Evolutionary conservation across 2,329 filamentous ascomycete genomes (phyloP), one percentile per base, ranked within the genome.

Genomic region (Venturia asperata): DNA sequence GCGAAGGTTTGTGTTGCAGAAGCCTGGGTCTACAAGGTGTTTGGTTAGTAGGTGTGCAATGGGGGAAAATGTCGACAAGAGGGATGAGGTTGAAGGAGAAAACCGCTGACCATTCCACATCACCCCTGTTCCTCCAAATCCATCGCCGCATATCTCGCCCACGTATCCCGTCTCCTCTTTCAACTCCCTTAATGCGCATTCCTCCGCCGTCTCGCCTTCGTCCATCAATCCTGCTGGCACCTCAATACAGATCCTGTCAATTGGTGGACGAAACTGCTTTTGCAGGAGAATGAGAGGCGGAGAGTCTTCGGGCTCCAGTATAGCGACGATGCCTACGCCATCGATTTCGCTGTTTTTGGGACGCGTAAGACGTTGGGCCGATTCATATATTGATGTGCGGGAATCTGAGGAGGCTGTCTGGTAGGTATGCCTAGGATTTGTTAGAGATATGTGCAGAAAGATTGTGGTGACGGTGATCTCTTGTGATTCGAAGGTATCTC

Each of bases 301-400:
- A 3, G 69, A 68, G 13, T 19, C 41, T 37, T 43, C 15, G 19
- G 24, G 19, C 34, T 64, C 37, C 0, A 91, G 78, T 68, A 91
- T 83, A 52, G 87, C 88, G 19, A 90, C 80, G 66, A 92, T 89
- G 67, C 87, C 87, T 17, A 91, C 87, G 63, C 86, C 88, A 70
- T 92, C 89, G 64, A 91, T 86, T 42, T 84, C 83, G 66, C 80
- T 80, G 68, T 75, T 79, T 65, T 79, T 77, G 15, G 87, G 87
- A 3, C 88, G 83, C 0, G 88, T 91, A 39, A 81, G 81, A n/a
- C 89, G 84, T 74, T 90, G 86, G 19, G 86, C 86, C 0, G 86
- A 88, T 72, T 92, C 88, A 88, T 88, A 91, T 39, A 82, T 84
- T 63, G 88, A 81, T 0, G 77, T 74, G 19, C 78, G 77, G 68